These are phyloP conservation scores for Atalantia buxifolia DNA, from an alignment of 345 rosid species.

Conservation along the genomic window DNA sequence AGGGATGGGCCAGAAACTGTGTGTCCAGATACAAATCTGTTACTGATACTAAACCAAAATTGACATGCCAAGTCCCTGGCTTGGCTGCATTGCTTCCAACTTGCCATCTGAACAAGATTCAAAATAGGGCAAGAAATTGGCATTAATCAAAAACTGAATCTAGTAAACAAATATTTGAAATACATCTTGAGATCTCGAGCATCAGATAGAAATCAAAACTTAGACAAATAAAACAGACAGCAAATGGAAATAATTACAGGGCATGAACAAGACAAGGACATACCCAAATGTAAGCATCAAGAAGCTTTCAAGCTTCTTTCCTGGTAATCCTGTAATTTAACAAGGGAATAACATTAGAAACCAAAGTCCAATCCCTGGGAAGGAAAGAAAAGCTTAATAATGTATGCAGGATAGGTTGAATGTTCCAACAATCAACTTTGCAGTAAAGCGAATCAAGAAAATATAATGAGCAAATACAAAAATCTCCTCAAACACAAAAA, in stretches of 20 bases:
- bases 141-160: not conserved
- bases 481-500: not conserved
- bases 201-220: not conserved
- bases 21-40: slow-evolving; percentile 5
- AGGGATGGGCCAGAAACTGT: not conserved
- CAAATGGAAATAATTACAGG: not conserved
- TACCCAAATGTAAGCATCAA: slow-evolving; percentile 9
- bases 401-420: not conserved
- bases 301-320: slow-evolving; percentile 72
- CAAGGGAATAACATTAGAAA: slow-evolving; percentile 6
- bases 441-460: not conserved
- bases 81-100: slow-evolving; percentile 1
- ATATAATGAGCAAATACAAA: not conserved
- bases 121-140: not conserved
- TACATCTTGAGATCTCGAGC: not conserved
- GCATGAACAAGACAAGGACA: not conserved
- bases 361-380: not conserved
- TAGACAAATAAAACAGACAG: not conserved
- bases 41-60: slow-evolving; percentile 1
- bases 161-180: not conserved
- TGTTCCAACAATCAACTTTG: slow-evolving; percentile 1
- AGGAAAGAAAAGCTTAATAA: not conserved
- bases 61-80: not conserved
- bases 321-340: slow-evolving; percentile 72
- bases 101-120: slow-evolving; percentile 1